These are phyloP conservation scores for Agrostemma githago DNA, from an alignment of 148 eudicot genomes.

Conservation along the genomic window DNA sequence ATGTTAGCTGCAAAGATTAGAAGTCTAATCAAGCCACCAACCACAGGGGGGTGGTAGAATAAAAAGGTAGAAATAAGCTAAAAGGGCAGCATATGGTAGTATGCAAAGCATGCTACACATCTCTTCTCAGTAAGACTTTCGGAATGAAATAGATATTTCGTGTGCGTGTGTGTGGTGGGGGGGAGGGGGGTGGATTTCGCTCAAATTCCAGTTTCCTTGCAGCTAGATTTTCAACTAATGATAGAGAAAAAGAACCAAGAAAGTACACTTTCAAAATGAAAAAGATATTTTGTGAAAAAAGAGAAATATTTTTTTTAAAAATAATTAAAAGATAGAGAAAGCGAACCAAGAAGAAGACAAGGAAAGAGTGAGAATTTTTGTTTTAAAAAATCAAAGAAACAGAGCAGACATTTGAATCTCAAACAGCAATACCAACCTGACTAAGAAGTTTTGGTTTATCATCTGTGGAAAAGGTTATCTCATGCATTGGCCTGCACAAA, in stretches of 20 bases:
- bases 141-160: neutral
- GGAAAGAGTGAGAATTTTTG: neutral
- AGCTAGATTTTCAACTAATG: neutral
- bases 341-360: neutral
- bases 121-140: neutral
- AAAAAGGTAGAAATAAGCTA: neutral
- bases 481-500: constrained; percentile 78
- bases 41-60: neutral
- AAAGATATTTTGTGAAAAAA: too few species aligned
- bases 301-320: too few species aligned
- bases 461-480: constrained; percentile 79
- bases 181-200: too few species aligned
- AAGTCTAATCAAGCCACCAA: constrained; percentile 14
- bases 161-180: too few species aligned
- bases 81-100: neutral
- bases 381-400: neutral
- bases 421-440: constrained; percentile 44
- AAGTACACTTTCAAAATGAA: too few species aligned
- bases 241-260: neutral
- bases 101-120: constrained; percentile 3
- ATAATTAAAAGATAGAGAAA: neutral
- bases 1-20: constrained; percentile 57
- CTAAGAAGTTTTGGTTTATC: constrained; percentile 89
- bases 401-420: neutral
- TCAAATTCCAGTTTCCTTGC: neutral